Evolutionary conservation across 441 rosid species (phyloP).

Genomic region (Viola pubescens): DNA sequence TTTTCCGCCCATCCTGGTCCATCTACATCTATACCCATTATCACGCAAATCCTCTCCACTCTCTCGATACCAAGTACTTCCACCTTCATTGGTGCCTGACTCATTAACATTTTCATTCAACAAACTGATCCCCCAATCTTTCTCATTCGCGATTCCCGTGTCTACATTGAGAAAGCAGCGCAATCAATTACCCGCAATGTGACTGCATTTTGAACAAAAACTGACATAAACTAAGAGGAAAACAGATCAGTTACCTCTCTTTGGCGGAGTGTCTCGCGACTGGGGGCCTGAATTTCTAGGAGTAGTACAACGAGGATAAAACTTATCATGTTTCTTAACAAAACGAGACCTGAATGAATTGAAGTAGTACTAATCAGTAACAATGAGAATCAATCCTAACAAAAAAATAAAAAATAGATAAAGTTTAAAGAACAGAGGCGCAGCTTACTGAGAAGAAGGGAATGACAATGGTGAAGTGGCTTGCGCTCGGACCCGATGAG

Average conservation of each 20-base stretch:
- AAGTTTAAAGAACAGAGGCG: neutral
- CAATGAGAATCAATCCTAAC: neutral
- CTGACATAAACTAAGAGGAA: neutral
- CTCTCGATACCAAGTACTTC: slow-evolving; percentile 84
- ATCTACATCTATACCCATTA: slow-evolving; percentile 88
- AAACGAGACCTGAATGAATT: slow-evolving; percentile 45
- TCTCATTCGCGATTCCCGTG: slow-evolving; percentile 96
- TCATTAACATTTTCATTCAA: slow-evolving; percentile 75
- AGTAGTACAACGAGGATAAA: slow-evolving; percentile 61
- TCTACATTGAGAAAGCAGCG: slow-evolving; percentile 36
- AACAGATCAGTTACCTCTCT: slow-evolving; percentile 50
- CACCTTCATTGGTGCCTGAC: slow-evolving; percentile 87
- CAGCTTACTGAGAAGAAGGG: slow-evolving; percentile 65
- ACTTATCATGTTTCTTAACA: slow-evolving; percentile 70
- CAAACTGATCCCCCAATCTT: slow-evolving; percentile 91
- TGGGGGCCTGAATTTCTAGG: slow-evolving; percentile 84
- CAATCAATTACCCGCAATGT: neutral
- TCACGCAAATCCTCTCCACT: slow-evolving; percentile 81
- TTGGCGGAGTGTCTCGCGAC: slow-evolving; percentile 90
- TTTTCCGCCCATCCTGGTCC: slow-evolving; percentile 93
- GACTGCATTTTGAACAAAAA: neutral
- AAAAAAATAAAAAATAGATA: neutral
- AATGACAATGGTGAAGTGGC: slow-evolving; percentile 69
- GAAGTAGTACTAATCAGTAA: neutral
- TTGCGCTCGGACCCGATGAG: slow-evolving; percentile 46